These are phyloP conservation scores for Corchorus capsularis DNA, from an alignment of 345 rosid genomes.

Conservation along the genomic window DNA sequence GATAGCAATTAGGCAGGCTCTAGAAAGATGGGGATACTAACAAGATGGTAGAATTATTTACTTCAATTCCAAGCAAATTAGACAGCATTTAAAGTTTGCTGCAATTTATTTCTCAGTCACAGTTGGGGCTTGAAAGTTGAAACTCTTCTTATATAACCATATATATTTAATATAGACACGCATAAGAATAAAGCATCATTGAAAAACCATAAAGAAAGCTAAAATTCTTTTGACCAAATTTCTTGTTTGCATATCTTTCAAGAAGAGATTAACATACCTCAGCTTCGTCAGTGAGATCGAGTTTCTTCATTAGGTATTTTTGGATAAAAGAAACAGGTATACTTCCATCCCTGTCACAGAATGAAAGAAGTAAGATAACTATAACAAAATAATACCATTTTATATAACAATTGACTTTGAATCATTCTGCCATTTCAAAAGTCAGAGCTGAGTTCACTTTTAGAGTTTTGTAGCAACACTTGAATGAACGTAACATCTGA, in stretches of 20 bases:
- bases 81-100: background rate
- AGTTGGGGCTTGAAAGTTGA: background rate
- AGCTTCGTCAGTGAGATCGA: constrained; percentile 62
- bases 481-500: background rate
- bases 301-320: constrained; percentile 79
- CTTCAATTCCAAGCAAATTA: background rate
- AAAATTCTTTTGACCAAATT: constrained; percentile 18
- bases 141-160: background rate
- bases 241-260: constrained; percentile 14
- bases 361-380: constrained; percentile 12
- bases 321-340: constrained; percentile 77
- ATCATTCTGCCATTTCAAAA: background rate
- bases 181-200: background rate
- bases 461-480: background rate
- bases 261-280: constrained; percentile 57
- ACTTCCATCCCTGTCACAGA: constrained; percentile 68
- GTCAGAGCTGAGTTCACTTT: background rate
- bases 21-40: background rate
- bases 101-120: background rate
- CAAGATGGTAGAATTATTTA: background rate
- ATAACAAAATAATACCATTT: background rate
- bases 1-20: background rate
- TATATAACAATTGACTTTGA: background rate
- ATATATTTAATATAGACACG: background rate
- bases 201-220: background rate